Conservation (phyloP, 768 basidiomycete genomes). For the Lentinus tigrinus region DNA sequence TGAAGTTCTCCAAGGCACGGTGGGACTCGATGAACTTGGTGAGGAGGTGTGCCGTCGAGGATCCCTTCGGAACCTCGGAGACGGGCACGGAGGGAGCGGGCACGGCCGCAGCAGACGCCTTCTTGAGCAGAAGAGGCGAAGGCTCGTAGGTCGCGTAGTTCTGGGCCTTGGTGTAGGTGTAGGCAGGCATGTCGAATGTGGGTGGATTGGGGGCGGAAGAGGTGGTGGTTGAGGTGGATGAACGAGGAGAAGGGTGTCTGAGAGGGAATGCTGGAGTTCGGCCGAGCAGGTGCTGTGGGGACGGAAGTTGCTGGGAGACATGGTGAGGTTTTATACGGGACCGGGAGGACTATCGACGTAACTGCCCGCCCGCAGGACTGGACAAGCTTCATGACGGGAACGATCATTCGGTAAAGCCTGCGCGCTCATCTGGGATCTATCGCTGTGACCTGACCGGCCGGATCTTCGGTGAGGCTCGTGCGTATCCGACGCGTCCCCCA, state of each 20-base stretch:
- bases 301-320: conserved; percentile 5
- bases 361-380: not conserved
- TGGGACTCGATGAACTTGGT: conserved; percentile 56
- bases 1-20: conserved; percentile 63
- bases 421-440: conserved; percentile 15
- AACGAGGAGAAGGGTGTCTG: not conserved
- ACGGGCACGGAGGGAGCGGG: not conserved
- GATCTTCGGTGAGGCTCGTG: conserved; percentile 14
- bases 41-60: conserved; percentile 38
- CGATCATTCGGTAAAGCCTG: conserved; percentile 13
- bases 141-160: conserved; percentile 9
- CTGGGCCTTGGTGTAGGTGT: conserved; percentile 15
- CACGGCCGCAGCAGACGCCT: not conserved
- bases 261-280: conserved; percentile 5
- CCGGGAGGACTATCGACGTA: not conserved
- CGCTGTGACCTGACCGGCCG: conserved; percentile 10
- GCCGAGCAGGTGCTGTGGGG: conserved; percentile 14
- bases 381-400: conserved; percentile 1
- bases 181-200: conserved; percentile 7
- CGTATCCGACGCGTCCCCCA: conserved; percentile 1
- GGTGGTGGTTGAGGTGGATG: not conserved
- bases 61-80: not conserved
- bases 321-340: conserved; percentile 11
- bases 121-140: conserved; percentile 6
- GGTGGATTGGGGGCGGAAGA: not conserved